phyloP scores from a whole-genome alignment of 1,284 basidiomycete genomes.

The Tilletia indica region DNA sequence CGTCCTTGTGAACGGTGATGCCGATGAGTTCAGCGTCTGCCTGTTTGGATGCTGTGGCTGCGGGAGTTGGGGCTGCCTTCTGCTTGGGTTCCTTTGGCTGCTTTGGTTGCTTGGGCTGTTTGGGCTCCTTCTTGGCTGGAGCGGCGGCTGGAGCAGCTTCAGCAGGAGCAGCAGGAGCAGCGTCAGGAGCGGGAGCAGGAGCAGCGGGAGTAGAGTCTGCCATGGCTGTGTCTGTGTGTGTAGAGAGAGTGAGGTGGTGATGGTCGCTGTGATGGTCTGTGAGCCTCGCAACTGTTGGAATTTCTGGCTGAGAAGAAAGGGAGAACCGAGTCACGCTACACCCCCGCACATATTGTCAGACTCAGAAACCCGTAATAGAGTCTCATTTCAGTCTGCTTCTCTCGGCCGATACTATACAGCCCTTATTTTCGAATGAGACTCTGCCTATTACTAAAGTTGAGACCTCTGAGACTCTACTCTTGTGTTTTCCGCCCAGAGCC shows the following conservation, averaged over 20 bases:
- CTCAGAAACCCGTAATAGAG: not conserved
- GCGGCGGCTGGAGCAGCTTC: not conserved
- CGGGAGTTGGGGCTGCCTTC: constrained; percentile 8
- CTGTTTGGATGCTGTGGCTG: constrained; percentile 33
- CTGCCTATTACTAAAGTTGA: too few relatives aligned
- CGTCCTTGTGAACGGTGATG: constrained; percentile 53
- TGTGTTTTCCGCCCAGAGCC: too few relatives aligned
- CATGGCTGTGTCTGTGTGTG: not conserved
- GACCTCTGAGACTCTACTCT: too few relatives aligned
- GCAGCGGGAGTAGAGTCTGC: not conserved
- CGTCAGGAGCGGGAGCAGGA: not conserved
- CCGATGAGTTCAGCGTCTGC: constrained; percentile 54
- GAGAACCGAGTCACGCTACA: constrained; percentile 10
- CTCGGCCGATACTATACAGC: too few relatives aligned
- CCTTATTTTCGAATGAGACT: too few relatives aligned
- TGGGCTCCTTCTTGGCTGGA: not conserved
- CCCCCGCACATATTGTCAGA: not conserved
- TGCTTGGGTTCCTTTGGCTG: constrained; percentile 6
- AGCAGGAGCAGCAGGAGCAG: not conserved
- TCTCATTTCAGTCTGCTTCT: not conserved
- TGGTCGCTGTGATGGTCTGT: too few relatives aligned
- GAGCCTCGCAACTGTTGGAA: not conserved
- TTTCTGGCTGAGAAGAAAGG: not conserved
- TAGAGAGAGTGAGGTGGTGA: too few relatives aligned
- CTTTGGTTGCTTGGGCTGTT: constrained; percentile 1